phyloP scores from a whole-genome alignment of 768 basidiomycete genomes.

The Amanita molliuscula region DNA sequence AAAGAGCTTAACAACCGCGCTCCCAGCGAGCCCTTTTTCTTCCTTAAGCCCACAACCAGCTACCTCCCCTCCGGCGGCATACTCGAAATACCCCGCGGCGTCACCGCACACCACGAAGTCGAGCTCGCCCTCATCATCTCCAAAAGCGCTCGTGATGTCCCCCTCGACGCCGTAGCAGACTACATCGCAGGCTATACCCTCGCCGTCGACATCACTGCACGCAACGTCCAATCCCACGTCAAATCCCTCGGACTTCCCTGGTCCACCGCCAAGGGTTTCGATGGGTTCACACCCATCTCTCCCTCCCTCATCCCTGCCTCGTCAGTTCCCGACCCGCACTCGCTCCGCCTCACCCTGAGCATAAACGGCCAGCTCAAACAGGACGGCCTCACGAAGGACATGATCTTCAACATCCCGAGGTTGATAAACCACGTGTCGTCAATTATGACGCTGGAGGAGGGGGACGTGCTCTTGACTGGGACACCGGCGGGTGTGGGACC shows the following conservation, averaged over 20 bases:
- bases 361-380: constrained; percentile 50
- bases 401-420: constrained; percentile 87
- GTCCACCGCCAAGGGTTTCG: constrained; percentile 95
- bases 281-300: constrained; percentile 82
- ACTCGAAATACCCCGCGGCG: constrained; percentile 79
- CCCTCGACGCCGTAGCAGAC: constrained; percentile 38
- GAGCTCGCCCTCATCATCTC: constrained; percentile 98
- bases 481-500: constrained; percentile 90
- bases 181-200: constrained; percentile 93
- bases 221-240: constrained; percentile 89
- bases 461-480: constrained; percentile 84
- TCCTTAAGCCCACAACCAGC: constrained; percentile 92
- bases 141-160: constrained; percentile 75
- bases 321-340: constrained; percentile 57
- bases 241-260: constrained; percentile 95
- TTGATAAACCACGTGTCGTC: constrained; percentile 88
- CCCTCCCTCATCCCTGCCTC: constrained; percentile 79
- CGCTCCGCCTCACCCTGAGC: constrained; percentile 69
- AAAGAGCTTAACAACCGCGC: constrained; percentile 85
- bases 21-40: constrained; percentile 96
- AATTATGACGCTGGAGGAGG: constrained; percentile 98
- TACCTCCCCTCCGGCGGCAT: constrained; percentile 71
- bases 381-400: constrained; percentile 74
- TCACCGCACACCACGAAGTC: constrained; percentile 89
- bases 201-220: constrained; percentile 93